Evolutionary conservation across 2,329 filamentous ascomycete species (phyloP).

Genomic region (Aspergillus texensis): DNA sequence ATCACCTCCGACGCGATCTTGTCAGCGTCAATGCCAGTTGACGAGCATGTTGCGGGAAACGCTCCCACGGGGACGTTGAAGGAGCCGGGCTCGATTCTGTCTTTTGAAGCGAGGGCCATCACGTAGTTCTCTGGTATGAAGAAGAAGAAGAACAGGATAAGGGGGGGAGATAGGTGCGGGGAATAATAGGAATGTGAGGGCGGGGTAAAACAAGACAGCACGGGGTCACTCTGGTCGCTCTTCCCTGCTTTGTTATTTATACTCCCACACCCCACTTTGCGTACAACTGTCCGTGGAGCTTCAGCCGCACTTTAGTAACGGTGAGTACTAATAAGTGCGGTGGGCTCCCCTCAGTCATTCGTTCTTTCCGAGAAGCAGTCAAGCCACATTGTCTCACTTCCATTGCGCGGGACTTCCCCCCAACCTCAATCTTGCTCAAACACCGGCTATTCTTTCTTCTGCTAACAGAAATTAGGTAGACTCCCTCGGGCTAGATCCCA

Average conservation of each 20-base stretch:
- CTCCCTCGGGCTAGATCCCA: background rate
- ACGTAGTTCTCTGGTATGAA: background rate
- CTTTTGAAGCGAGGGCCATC: slow-evolving; percentile 36
- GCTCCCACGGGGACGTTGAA: slow-evolving; percentile 52
- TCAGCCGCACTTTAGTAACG: background rate
- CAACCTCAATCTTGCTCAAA: too few species aligned
- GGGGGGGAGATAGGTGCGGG: background rate
- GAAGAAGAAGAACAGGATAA: too few species aligned
- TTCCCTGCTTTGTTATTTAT: background rate
- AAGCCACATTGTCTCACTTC: background rate
- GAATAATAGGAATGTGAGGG: background rate
- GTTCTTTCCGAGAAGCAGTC: background rate
- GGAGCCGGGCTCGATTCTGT: slow-evolving; percentile 56
- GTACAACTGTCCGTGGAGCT: background rate
- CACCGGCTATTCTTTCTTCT: background rate
- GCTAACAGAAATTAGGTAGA: background rate
- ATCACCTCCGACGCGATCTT: slow-evolving; percentile 42
- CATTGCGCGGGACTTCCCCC: too few species aligned
- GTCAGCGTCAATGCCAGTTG: slow-evolving; percentile 38
- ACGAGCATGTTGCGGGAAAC: slow-evolving; percentile 45
- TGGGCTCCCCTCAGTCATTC: background rate
- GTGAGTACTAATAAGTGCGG: too few species aligned
- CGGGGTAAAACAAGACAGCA: background rate
- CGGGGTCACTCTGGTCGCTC: background rate
- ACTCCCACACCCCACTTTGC: background rate